Base-by-base conservation (phyloP, 1,139 yeast genomes). In the Yamadazyma aaseri region DNA sequence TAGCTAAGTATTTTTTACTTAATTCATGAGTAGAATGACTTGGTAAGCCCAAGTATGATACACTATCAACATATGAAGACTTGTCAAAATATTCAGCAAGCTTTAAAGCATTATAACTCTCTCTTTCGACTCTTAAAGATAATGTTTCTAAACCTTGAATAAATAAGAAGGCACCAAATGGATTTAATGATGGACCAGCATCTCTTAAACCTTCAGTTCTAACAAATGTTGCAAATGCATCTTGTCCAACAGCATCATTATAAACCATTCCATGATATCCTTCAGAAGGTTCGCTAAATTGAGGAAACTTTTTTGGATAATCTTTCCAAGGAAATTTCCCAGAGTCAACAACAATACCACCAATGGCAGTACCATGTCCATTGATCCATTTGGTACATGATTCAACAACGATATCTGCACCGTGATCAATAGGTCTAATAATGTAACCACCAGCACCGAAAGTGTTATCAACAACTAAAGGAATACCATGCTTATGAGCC, bases 351-450 rank as follows among this genome's bases (percentile, higher is more conserved):
- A 92, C 73, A 35, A 82, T 86, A 68, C 98, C 98, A 34, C 86
- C 97, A 60, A 92, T 81, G 34, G 97, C 86, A 40, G 89, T 89
- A 56, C 97, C 97, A 58, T 90, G 97, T 42, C 97, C 98, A 47
- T 96, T 96, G 49, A 92, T 89, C 96, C 97, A 92, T 64, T 92
- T 92, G 38, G 97, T 92, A 36, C 97, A 96, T 38, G 97, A 89
- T 63, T 90, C 96, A 28, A 74, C 78, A 23, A 76, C 75, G 43
- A 87, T 83, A 56, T 87, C 95, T 28, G 87, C 97, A 47, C 97
- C 97, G 52, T 77, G 85, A 43, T 83, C 85, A 48, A 92, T 63
- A 44, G 98, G 98, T 51, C 77, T 81, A 42, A 87, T 75, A 51
- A 86, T 76, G 71, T 65, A 89, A 33, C 97, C 97, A 60, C 96